Base-by-base conservation (phyloP, 2,329 filamentous ascomycete genomes). In the Stagonosporopsis vannaccii region DNA sequence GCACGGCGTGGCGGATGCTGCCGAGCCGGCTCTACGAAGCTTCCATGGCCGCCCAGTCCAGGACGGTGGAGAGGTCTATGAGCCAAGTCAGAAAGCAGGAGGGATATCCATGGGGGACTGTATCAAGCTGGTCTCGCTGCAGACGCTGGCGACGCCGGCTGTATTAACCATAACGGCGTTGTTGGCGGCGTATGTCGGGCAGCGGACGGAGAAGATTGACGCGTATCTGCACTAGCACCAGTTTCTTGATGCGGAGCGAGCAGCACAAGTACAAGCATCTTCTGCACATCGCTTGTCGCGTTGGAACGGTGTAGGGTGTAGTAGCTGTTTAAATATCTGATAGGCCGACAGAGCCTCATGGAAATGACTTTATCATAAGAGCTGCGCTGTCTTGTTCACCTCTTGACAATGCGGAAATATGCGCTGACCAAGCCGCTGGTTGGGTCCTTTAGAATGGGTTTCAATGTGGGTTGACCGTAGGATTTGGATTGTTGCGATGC, bases 41-140 rank as follows among this genome's bases (percentile, higher is more conserved):
- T 22, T 11, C 32, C 32, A 35, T 36, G 32, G 20, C 7, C 43
- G 6, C 30, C 20, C 26, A 33, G 37, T 36, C 6, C 47, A 12
- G 37, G 28, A 50, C 36, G 19, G 46, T 13, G 46, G 26, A 8
- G 17, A 41, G 36, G 26, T 33, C 26, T n/a, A 17, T n/a, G 46
- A 33, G 20, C 15, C 26, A 36, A 50, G 39, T 36, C 47, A 9
- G 30, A 35, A 43, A 36, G 30, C 37, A 42, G 39, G 47, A 28
- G n/a, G 19, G 26, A 50, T 50, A 15, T 50, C 47, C 28, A 50
- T 50, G 37, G 28, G 28, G 35, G 47, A 50, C 39, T 50, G 47
- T 36, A 17, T 43, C 20, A 50, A 50, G 37, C 20, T 50, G 30
- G 47, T 50, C 5, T 42, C 47, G 19, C 37, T 50, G 47, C 47